Evolutionary conservation across 768 basidiomycete genomes (phyloP).

Genomic region (Xerocomus brunneocitrinus): DNA sequence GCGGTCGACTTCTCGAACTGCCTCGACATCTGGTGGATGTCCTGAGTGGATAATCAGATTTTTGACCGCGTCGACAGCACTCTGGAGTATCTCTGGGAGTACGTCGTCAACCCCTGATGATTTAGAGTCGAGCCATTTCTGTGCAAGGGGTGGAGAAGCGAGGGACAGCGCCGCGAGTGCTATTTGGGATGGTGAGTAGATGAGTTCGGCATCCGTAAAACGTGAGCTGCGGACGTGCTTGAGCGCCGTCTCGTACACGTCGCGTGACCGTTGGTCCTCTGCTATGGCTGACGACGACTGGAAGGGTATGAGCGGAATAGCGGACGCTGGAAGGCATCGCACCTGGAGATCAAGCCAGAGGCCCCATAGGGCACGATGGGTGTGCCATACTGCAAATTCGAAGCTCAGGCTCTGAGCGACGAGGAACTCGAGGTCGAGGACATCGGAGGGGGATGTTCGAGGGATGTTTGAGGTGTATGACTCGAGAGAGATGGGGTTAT

Average conservation of each 20-base stretch:
- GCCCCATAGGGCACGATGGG: slow-evolving; percentile 85
- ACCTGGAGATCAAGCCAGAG: slow-evolving; percentile 88
- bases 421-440: slow-evolving; percentile 92
- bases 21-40: slow-evolving; percentile 69
- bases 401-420: slow-evolving; percentile 92
- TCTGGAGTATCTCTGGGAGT: slow-evolving; percentile 22
- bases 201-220: slow-evolving; percentile 85
- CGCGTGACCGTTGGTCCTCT: slow-evolving; percentile 43
- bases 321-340: slow-evolving; percentile 8
- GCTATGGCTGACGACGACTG: slow-evolving; percentile 57
- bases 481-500: slow-evolving; percentile 85
- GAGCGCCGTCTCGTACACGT: slow-evolving; percentile 62
- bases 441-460: slow-evolving; percentile 73
- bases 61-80: slow-evolving; percentile 45
- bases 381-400: slow-evolving; percentile 92
- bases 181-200: slow-evolving; percentile 92
- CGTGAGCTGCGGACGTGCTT: slow-evolving; percentile 72
- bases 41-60: slow-evolving; percentile 50
- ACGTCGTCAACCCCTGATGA: slow-evolving; percentile 7
- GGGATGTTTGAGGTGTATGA: slow-evolving; percentile 80
- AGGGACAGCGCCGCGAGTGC: slow-evolving; percentile 76
- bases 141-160: slow-evolving; percentile 54
- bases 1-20: slow-evolving; percentile 85
- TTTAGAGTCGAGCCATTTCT: slow-evolving; percentile 56
- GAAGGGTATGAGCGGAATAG: slow-evolving; percentile 8